Base-by-base conservation (phyloP, 2,329 filamentous ascomycete species). In the Neofusicoccum ribis region DNA sequence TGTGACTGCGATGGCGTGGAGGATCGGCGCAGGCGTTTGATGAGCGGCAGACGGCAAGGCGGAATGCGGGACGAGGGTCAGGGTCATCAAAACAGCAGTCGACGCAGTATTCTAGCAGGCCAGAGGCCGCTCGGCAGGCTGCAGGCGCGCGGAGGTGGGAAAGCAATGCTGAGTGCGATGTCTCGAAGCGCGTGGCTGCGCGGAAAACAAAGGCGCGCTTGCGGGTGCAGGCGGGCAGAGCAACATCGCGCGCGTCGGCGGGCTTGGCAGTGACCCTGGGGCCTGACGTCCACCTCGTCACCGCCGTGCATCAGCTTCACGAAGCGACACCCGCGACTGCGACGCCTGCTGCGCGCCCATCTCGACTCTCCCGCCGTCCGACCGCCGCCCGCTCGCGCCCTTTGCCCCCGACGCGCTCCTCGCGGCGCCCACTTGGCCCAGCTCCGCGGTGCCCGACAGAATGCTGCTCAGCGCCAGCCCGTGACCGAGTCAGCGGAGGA, bases 401-500 rank as follows among this genome's bases (percentile, higher is more conserved):
- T 23, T 39, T 27, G 34, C 49, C 61, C 20, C 56, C 61, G 50
- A 44, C 49, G 43, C 61, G 37, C 60, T 54, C 39, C 27, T 36
- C 50, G 51, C 50, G 41, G 43, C 61, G 56, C 49, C 41, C 61
- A 31, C 17, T 31, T 47, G 49, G 61, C 27, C 41, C 56, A 60
- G 56, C 56, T 60, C 43, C 56, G 56, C 56, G 39, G 56, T 60
- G 56, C 56, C 56, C n/a, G 56, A 60, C 61, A 64, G 61, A 46
- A 64, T 64, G 61, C 50, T 54, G 61, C 49, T 54, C 61, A 36
- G 61, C 61, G 50, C 61, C 61, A 54, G 61, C 61, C 61, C 61
- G 49, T 64, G 61, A 64, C 61, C 61, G 61, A 64, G 61, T 64
- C 61, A 56, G 61, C 61, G 61, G 61, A 64, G 61, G 61, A 64